Conservation (phyloP, 768 basidiomycete species). For the Piloderma croceum region DNA sequence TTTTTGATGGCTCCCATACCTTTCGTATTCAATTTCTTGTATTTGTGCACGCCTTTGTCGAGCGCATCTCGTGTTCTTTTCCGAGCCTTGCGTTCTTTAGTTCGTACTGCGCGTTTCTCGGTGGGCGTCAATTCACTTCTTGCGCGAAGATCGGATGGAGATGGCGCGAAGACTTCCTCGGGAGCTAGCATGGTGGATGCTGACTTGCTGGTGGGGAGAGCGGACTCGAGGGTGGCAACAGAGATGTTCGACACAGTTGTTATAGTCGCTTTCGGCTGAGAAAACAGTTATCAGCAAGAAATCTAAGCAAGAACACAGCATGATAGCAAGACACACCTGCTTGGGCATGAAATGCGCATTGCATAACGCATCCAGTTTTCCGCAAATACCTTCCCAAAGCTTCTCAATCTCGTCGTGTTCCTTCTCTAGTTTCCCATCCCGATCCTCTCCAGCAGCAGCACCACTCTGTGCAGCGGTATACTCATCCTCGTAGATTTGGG, state of each 20-base stretch:
- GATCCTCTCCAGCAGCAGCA: conserved; percentile 55
- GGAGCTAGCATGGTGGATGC: conserved; percentile 82
- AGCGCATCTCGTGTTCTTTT: conserved; percentile 63
- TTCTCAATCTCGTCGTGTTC: conserved; percentile 85
- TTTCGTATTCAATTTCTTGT: conserved; percentile 41
- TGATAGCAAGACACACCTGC: conserved; percentile 48
- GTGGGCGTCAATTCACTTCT: conserved; percentile 78
- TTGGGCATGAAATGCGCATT: conserved; percentile 96
- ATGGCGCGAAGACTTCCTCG: conserved; percentile 78
- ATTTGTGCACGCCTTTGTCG: conserved; percentile 59
- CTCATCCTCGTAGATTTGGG: conserved; percentile 94
- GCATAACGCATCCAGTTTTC: conserved; percentile 87
- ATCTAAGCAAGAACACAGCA: not conserved
- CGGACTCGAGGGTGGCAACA: conserved; percentile 80
- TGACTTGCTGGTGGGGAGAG: conserved; percentile 78
- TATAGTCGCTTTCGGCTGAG: conserved; percentile 83
- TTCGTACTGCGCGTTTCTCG: conserved; percentile 70
- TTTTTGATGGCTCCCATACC: conserved; percentile 56
- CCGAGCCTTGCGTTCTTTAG: conserved; percentile 63
- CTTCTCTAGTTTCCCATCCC: conserved; percentile 82
- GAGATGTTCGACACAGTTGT: conserved; percentile 79
- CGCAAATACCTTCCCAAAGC: conserved; percentile 79
- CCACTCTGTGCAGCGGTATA: conserved; percentile 66
- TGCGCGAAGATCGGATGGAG: conserved; percentile 49
- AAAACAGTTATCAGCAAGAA: conserved; percentile 2